Evolutionary conservation across 257 asterid genomes (phyloP).

Genomic region (Avicennia marina): DNA sequence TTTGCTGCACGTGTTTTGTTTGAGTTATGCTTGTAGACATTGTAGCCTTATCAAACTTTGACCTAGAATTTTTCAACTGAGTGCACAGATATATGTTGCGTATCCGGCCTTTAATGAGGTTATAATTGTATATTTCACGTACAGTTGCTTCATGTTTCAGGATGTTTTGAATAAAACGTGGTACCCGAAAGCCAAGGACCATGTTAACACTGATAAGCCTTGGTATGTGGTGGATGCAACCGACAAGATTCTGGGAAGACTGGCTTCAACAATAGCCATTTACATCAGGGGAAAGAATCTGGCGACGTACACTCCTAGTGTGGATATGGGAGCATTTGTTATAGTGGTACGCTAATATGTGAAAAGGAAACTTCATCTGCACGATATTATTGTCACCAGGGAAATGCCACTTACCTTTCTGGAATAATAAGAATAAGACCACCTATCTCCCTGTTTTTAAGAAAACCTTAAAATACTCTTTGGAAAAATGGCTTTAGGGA

Average conservation of each 20-base stretch:
- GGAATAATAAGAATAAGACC: too few relatives aligned
- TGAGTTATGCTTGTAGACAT: neutral
- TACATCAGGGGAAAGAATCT: constrained; percentile 89
- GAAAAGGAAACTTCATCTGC: neutral
- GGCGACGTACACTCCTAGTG: constrained; percentile 89
- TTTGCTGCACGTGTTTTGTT: neutral
- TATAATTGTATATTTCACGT: neutral
- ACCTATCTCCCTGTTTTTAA: neutral
- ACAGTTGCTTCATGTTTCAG: constrained; percentile 32
- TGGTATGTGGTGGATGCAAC: constrained; percentile 94
- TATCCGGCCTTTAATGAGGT: neutral
- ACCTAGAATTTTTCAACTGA: constrained; percentile 1
- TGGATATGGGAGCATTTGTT: constrained; percentile 97
- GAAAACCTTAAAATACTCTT: neutral
- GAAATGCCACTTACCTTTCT: too few relatives aligned
- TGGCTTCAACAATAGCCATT: constrained; percentile 89
- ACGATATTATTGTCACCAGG: too few relatives aligned
- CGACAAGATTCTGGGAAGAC: constrained; percentile 84
- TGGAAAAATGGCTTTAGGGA: neutral
- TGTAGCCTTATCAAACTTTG: too few relatives aligned
- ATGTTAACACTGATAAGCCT: constrained; percentile 68
- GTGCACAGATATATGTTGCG: neutral
- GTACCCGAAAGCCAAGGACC: constrained; percentile 94
- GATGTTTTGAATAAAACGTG: constrained; percentile 94
- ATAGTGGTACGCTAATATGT: constrained; percentile 55